Conservation (phyloP, 768 basidiomycete species). For the Arthromyces matolae region DNA sequence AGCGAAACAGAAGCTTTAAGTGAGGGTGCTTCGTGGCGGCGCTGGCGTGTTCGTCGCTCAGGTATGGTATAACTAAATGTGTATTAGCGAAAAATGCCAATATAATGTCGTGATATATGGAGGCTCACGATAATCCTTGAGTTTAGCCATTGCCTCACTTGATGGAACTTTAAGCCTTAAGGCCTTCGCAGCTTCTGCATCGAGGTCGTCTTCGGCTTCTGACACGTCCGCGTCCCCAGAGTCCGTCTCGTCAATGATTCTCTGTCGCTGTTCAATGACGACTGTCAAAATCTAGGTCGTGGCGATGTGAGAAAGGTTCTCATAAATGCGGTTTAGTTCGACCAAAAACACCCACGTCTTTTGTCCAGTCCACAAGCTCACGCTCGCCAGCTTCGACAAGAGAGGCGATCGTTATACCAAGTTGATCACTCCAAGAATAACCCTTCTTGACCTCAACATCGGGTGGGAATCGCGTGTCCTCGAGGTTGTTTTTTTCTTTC, state of each 20-base stretch:
- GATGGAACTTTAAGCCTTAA: conserved; percentile 47
- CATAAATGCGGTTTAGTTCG: neutral
- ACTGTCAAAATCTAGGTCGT: conserved; percentile 51
- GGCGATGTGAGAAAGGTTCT: neutral
- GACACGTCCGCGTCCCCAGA: conserved; percentile 31
- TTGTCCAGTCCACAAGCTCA: conserved; percentile 73
- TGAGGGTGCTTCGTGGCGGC: conserved; percentile 76
- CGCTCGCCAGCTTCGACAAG: conserved; percentile 64
- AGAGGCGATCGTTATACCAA: conserved; percentile 79
- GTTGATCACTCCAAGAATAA: conserved; percentile 83
- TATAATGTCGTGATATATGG: neutral
- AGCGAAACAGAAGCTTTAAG: conserved; percentile 80
- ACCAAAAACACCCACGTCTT: conserved; percentile 53
- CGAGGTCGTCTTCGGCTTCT: conserved; percentile 26
- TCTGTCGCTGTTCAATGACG: conserved; percentile 56
- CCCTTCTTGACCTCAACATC: conserved; percentile 86
- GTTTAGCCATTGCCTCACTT: conserved; percentile 62
- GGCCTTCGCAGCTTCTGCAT: conserved; percentile 11
- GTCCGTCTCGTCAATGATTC: conserved; percentile 56
- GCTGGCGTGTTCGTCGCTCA: conserved; percentile 68
- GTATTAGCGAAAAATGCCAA: neutral
- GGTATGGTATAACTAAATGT: conserved; percentile 65
- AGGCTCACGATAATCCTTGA: conserved; percentile 72
- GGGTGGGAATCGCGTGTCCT: conserved; percentile 46
- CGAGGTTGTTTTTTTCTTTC: conserved; percentile 32